Conservation (phyloP, 352 stramenopile genomes). For the Phytophthora lateralis region DNA sequence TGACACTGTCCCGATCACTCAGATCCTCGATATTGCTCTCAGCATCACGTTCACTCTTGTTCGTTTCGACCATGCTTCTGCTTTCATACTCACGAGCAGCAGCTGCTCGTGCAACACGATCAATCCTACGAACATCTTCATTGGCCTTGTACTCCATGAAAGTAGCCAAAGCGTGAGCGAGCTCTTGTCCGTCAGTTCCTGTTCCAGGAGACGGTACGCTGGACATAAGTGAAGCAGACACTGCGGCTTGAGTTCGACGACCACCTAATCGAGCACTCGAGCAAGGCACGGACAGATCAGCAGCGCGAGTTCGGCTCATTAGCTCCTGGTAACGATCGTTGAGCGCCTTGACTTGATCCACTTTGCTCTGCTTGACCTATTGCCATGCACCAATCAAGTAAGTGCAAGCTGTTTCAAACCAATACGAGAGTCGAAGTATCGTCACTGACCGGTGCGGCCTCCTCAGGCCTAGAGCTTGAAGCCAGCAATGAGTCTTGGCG, state of each 20-base stretch:
- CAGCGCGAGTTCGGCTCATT: slow-evolving; percentile 17
- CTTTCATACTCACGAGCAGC: slow-evolving; percentile 25
- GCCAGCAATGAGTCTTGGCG: slow-evolving; percentile 2
- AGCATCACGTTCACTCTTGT: slow-evolving; percentile 8
- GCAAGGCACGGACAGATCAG: slow-evolving; percentile 5
- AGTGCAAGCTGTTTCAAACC: neutral
- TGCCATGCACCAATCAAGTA: neutral
- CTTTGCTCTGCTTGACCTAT: slow-evolving; percentile 28
- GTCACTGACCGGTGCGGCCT: slow-evolving; percentile 24
- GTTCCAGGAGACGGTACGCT: slow-evolving; percentile 1
- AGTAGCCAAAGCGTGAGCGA: slow-evolving; percentile 18
- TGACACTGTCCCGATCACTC: slow-evolving; percentile 15
- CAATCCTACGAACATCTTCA: slow-evolving; percentile 19
- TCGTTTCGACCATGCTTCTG: slow-evolving; percentile 6
- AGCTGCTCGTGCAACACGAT: slow-evolving; percentile 26
- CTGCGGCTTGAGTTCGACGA: slow-evolving; percentile 5
- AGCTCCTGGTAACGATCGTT: slow-evolving; percentile 34
- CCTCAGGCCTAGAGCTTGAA: slow-evolving; percentile 2
- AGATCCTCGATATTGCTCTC: slow-evolving; percentile 13
- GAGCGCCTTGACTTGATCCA: slow-evolving; percentile 26
- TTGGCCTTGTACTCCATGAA: slow-evolving; percentile 37
- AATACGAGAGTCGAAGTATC: slow-evolving; percentile 1
- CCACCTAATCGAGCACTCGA: slow-evolving; percentile 14
- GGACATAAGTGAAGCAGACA: slow-evolving; percentile 5
- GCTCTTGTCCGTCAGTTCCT: slow-evolving; percentile 14